phyloP scores from a whole-genome alignment of 495 filamentous ascomycete species.

The Delitschia confertaspora region DNA sequence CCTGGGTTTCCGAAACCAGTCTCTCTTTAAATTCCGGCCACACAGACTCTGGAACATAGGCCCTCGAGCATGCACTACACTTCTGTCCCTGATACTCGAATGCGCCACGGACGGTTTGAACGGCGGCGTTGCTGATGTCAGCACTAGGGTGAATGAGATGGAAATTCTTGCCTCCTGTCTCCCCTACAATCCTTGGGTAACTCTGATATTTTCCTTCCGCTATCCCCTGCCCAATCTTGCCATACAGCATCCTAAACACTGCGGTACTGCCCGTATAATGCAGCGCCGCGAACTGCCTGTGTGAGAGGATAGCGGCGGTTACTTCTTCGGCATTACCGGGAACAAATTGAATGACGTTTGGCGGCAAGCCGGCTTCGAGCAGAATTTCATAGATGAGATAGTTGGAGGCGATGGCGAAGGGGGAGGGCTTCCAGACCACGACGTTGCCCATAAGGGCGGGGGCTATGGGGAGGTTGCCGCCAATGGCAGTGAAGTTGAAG shows the following conservation, averaged over 20 bases:
- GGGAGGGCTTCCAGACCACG: slow-evolving; percentile 38
- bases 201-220: slow-evolving; percentile 34
- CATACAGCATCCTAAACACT: slow-evolving; percentile 35
- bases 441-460: slow-evolving; percentile 40
- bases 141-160: slow-evolving; percentile 36
- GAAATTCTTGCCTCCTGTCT: slow-evolving; percentile 41
- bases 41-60: slow-evolving; percentile 34
- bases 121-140: slow-evolving; percentile 34
- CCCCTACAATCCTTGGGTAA: slow-evolving; percentile 39
- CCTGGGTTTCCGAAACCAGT: slow-evolving; percentile 32
- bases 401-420: slow-evolving; percentile 36
- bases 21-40: slow-evolving; percentile 33
- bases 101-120: slow-evolving; percentile 37
- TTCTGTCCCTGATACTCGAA: slow-evolving; percentile 42
- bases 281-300: slow-evolving; percentile 35
- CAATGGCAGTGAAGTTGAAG: slow-evolving; percentile 42
- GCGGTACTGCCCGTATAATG: slow-evolving; percentile 39
- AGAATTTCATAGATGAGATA: slow-evolving; percentile 37
- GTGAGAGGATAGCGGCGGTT: slow-evolving; percentile 33
- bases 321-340: slow-evolving; percentile 39
- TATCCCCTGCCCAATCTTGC: slow-evolving; percentile 33
- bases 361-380: slow-evolving; percentile 37
- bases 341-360: slow-evolving; percentile 38
- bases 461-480: slow-evolving; percentile 35
- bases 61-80: slow-evolving; percentile 35